These are phyloP conservation scores for Cyclotella kingstonii DNA, from an alignment of 108 stramenopile species.

Conservation along the genomic window DNA sequence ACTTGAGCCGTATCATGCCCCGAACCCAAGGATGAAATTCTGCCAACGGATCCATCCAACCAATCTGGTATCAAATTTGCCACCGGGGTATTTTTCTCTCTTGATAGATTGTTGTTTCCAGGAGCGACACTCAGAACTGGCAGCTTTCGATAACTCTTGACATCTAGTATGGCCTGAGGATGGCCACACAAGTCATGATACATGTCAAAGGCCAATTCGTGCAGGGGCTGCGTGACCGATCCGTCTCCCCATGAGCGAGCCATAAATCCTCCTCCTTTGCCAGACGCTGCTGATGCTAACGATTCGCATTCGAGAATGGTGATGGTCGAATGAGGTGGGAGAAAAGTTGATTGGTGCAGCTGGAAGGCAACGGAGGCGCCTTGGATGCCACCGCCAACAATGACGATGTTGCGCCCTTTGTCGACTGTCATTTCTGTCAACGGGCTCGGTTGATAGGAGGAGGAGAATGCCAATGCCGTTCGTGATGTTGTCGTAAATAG, in stretches of 20 bases:
- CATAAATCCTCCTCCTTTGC: slow-evolving; percentile 93
- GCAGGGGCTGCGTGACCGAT: slow-evolving; percentile 14
- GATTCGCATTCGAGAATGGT: slow-evolving; percentile 72
- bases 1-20: slow-evolving; percentile 89
- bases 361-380: slow-evolving; percentile 74
- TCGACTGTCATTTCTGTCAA: slow-evolving; percentile 10
- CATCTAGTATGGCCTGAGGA: slow-evolving; percentile 21
- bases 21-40: slow-evolving; percentile 60
- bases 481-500: not conserved
- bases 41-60: slow-evolving; percentile 72
- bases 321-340: slow-evolving; percentile 39
- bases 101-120: slow-evolving; percentile 37
- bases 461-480: not conserved
- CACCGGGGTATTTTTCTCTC: slow-evolving; percentile 24
- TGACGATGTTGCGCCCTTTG: slow-evolving; percentile 45
- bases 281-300: slow-evolving; percentile 81
- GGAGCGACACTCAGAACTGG: slow-evolving; percentile 75
- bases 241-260: slow-evolving; percentile 56
- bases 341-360: slow-evolving; percentile 21
- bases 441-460: not conserved
- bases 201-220: slow-evolving; percentile 78
- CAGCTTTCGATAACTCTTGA: slow-evolving; percentile 73
- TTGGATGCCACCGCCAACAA: slow-evolving; percentile 87
- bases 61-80: slow-evolving; percentile 54
- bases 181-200: slow-evolving; percentile 69